Evolutionary conservation across 1,284 basidiomycete species (phyloP).

Genomic region (Sporisorium graminicola): DNA sequence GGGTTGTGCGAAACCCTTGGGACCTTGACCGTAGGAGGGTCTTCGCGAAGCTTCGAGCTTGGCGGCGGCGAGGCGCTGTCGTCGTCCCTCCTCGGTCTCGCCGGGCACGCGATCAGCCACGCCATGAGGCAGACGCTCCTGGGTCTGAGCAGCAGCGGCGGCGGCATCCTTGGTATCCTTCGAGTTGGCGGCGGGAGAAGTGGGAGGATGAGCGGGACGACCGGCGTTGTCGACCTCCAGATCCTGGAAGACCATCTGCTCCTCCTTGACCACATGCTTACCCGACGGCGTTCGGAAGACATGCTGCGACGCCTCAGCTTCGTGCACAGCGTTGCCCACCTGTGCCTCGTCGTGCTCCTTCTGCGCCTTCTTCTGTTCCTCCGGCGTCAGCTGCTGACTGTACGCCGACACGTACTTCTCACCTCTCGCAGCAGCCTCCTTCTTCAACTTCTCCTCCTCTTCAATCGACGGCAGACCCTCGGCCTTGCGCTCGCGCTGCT

Average conservation of each 20-base stretch:
- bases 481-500: slow-evolving; percentile 82
- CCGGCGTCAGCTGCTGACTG: slow-evolving; percentile 60
- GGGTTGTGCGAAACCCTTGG: slow-evolving; percentile 59
- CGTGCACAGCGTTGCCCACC: slow-evolving; percentile 59
- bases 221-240: slow-evolving; percentile 55
- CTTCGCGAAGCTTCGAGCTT: slow-evolving; percentile 56
- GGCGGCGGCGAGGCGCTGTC: slow-evolving; percentile 58
- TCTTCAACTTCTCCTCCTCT: slow-evolving; percentile 59
- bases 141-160: slow-evolving; percentile 14
- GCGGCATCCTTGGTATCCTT: slow-evolving; percentile 18
- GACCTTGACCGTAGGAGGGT: slow-evolving; percentile 58
- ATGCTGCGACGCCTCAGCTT: slow-evolving; percentile 64
- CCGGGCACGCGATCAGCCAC: slow-evolving; percentile 56
- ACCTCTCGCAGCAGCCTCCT: slow-evolving; percentile 57
- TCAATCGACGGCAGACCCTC: slow-evolving; percentile 77
- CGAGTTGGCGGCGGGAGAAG: slow-evolving; percentile 26
- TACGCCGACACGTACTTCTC: slow-evolving; percentile 64
- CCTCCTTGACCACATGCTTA: slow-evolving; percentile 61
- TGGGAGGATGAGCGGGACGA: slow-evolving; percentile 53
- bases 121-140: slow-evolving; percentile 42
- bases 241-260: slow-evolving; percentile 57
- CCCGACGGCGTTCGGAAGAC: slow-evolving; percentile 66
- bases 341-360: slow-evolving; percentile 53
- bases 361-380: slow-evolving; percentile 56
- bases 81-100: slow-evolving; percentile 62